Conservation (phyloP, 768 basidiomycete species). For the Russula ochroleuca region DNA sequence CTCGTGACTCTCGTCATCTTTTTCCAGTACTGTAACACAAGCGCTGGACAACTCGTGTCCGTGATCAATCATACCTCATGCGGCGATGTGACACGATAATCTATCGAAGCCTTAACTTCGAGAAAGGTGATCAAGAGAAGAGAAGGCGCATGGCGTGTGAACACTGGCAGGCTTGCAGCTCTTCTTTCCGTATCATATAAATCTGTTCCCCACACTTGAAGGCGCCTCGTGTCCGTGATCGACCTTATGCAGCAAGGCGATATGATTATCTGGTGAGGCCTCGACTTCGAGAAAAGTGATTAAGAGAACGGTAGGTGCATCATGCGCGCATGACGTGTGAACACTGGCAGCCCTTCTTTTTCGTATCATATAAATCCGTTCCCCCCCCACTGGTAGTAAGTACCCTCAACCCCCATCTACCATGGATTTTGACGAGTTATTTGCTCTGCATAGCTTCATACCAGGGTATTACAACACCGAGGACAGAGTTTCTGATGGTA, state of each 20-base stretch:
- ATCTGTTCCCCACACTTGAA: too few species aligned
- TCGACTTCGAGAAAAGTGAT: not conserved
- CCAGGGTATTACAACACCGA: not conserved
- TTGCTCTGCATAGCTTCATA: not conserved
- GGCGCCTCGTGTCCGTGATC: not conserved
- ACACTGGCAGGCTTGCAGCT: too few species aligned
- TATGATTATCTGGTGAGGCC: not conserved
- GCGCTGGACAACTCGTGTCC: not conserved
- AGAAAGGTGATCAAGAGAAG: too few species aligned
- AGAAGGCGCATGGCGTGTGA: too few species aligned
- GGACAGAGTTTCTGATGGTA: not conserved
- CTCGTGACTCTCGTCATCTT: not conserved
- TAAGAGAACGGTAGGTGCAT: not conserved
- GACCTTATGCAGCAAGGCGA: not conserved
- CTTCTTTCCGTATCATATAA: too few species aligned
- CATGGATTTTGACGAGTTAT: not conserved
- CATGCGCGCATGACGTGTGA: not conserved
- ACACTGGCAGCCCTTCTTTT: not conserved
- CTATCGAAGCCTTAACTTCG: too few species aligned
- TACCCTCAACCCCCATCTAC: not conserved
- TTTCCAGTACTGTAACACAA: not conserved
- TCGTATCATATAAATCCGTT: not conserved
- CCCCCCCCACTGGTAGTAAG: not conserved
- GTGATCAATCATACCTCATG: not conserved
- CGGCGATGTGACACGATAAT: too few species aligned